Evolutionary conservation across 2,329 filamentous ascomycete genomes (phyloP).

Genomic region (Exophiala alcalophila): DNA sequence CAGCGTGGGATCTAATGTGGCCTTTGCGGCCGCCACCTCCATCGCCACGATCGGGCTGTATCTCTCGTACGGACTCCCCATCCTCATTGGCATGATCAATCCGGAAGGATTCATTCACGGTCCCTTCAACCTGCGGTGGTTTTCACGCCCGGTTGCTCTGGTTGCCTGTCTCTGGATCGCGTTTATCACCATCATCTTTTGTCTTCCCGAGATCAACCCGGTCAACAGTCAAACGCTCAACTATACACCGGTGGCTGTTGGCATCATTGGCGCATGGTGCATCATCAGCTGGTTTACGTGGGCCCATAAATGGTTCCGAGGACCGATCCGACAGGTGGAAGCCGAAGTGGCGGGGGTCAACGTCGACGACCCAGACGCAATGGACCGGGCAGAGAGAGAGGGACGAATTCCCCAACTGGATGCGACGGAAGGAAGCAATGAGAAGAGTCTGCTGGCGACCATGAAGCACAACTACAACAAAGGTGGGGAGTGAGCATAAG

Average conservation of each 20-base stretch:
- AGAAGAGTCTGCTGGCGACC: slow-evolving; percentile 25
- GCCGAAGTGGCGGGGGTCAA: slow-evolving; percentile 51
- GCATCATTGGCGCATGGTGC: slow-evolving; percentile 52
- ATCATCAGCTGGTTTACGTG: slow-evolving; percentile 52
- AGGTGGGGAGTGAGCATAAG: too few relatives aligned
- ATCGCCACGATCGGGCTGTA: slow-evolving; percentile 60
- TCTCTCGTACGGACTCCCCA: slow-evolving; percentile 57
- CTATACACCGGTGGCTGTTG: slow-evolving; percentile 59
- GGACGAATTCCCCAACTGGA: slow-evolving; percentile 26
- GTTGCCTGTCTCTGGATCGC: slow-evolving; percentile 52
- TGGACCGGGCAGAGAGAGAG: slow-evolving; percentile 40
- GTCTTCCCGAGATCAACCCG: slow-evolving; percentile 55
- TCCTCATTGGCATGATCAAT: slow-evolving; percentile 55
- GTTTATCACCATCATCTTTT: slow-evolving; percentile 58
- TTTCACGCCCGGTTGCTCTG: slow-evolving; percentile 49
- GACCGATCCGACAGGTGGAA: slow-evolving; percentile 54
- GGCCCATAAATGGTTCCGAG: slow-evolving; percentile 56
- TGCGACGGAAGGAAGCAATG: slow-evolving; percentile 7
- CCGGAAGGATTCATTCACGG: slow-evolving; percentile 53
- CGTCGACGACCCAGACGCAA: slow-evolving; percentile 45
- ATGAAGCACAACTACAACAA: slow-evolving; percentile 26
- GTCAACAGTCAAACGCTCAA: slow-evolving; percentile 58
- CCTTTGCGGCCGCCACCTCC: slow-evolving; percentile 57
- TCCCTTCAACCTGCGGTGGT: slow-evolving; percentile 52
- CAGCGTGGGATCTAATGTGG: slow-evolving; percentile 54